Conservation (phyloP, 139 green algal genomes). For the Yamagishiella unicocca region DNA sequence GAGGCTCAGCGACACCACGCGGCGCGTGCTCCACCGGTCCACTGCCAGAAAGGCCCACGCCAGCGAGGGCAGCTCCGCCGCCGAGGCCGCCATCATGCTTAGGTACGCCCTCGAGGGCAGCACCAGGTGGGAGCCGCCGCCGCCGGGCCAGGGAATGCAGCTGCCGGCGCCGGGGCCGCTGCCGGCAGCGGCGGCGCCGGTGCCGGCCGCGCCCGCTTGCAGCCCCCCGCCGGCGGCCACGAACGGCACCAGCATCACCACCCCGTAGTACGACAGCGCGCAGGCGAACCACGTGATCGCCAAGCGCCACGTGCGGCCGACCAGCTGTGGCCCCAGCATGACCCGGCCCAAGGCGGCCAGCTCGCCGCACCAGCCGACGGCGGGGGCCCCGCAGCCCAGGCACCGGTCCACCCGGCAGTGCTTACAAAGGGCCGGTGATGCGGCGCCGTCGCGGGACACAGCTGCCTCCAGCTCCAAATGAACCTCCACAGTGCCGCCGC, state of each 20-base stretch:
- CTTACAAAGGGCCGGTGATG: too few species aligned
- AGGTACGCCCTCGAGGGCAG: neutral
- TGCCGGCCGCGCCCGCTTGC: neutral
- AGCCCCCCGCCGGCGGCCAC: slow-evolving; percentile 6
- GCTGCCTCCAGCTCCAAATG: neutral
- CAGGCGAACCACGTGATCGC: slow-evolving; percentile 79
- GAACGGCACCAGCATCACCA: slow-evolving; percentile 79
- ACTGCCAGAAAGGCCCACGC: neutral
- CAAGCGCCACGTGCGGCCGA: slow-evolving; percentile 45
- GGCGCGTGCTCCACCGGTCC: slow-evolving; percentile 14
- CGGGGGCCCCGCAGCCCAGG: neutral
- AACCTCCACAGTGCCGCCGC: neutral
- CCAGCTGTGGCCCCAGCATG: neutral
- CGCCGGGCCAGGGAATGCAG: neutral
- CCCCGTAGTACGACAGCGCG: slow-evolving; percentile 83
- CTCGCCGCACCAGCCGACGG: neutral
- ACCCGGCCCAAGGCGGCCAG: neutral
- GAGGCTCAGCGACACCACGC: neutral
- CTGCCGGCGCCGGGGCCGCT: neutral
- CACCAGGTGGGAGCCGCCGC: neutral
- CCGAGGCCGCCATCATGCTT: neutral
- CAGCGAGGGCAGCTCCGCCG: slow-evolving; percentile 26
- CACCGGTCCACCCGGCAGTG: too few species aligned
- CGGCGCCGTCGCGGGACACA: neutral
- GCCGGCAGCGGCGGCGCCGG: neutral